Evolutionary conservation across 164 flowering plant genomes (phyloP), one percentile per base, ranked within the genome.

Genomic region (Tetrastigma voinierianum): DNA sequence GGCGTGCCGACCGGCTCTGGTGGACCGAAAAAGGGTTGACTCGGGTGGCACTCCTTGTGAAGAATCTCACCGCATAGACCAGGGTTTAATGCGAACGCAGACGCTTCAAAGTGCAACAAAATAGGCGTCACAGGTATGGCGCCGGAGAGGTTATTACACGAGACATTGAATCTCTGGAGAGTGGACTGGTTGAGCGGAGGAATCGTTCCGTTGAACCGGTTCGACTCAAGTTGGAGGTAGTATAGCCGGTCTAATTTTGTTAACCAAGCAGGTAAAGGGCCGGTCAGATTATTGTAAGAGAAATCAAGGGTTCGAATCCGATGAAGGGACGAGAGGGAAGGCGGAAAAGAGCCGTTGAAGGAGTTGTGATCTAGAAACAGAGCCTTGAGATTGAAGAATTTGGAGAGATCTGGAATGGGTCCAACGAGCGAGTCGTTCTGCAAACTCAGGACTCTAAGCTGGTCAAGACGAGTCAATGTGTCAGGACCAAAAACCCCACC

Each of bases 151-250:
- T 75, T 73, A 56, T n/a, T 95, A 1, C 67, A 66, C 13, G 98
- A 92, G 40, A 92, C 84, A 54, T 89, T 90, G 79, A 95, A 88
- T 40, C 72, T 65, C 10, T 57, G 59, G 21, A n/a, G n/a, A 1
- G 86, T 73, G 44, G 96, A 74, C 68, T 88, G 96, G 74, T 90
- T 91, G 9, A 94, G 51, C 0, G 90, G 75, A n/a, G 98, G 98
- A 32, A 94, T 47, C 3, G 84, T n/a, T 3, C 96, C 96, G 68
- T 73, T 79, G 67, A 94, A 82, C 54, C n/a, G 76, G 76, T 94
- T 94, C 18, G 43, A 66, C 0, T 90, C 87, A 21, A 91, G 86
- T 1, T 85, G 83, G 14, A 95, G 87, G 46, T 63, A 82, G 77
- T 68, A 67, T 32, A 90, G 64, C 23, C 85, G 78, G 74, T 77